A percentile compares a stretch with the other conserved stretches of the same genome.
Evolutionary conservation across 2,329 filamentous ascomycete genomes (phyloP).

Genomic region (Talaromyces sp.): DNA sequence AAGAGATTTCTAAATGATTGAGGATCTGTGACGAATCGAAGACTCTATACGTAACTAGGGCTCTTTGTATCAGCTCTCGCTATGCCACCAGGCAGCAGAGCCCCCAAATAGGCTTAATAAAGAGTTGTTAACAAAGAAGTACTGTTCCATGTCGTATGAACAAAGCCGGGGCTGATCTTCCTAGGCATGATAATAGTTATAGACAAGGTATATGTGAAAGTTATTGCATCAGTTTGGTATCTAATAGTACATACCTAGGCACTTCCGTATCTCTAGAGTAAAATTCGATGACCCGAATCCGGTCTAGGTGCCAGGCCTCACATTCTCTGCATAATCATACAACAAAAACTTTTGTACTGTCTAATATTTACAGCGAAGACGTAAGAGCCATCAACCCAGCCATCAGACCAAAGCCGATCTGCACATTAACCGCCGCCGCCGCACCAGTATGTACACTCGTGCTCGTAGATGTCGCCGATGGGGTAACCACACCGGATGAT

Average conservation of each 20-base stretch:
- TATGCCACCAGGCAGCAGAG: too few relatives aligned
- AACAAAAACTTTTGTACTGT: too few relatives aligned
- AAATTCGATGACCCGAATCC: too few relatives aligned
- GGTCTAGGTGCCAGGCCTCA: neutral
- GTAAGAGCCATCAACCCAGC: neutral
- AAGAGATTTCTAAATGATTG: too few relatives aligned
- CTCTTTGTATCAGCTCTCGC: too few relatives aligned
- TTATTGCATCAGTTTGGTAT: neutral
- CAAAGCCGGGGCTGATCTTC: neutral
- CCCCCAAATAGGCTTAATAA: too few relatives aligned
- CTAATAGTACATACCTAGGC: neutral
- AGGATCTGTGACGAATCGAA: too few relatives aligned
- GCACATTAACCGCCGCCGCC: neutral
- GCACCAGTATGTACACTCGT: conserved; percentile 2
- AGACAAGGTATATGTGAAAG: neutral
- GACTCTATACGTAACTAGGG: too few relatives aligned
- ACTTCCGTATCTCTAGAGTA: too few relatives aligned
- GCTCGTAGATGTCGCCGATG: neutral
- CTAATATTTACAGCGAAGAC: neutral
- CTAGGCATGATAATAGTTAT: neutral
- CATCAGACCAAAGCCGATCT: neutral
- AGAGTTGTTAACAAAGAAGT: too few relatives aligned
- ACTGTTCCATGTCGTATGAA: neutral
- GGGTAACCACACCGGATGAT: neutral
- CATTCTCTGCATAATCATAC: too few relatives aligned